Conservation (phyloP, 1,284 basidiomycete species). For the Kwoniella shivajii region DNA sequence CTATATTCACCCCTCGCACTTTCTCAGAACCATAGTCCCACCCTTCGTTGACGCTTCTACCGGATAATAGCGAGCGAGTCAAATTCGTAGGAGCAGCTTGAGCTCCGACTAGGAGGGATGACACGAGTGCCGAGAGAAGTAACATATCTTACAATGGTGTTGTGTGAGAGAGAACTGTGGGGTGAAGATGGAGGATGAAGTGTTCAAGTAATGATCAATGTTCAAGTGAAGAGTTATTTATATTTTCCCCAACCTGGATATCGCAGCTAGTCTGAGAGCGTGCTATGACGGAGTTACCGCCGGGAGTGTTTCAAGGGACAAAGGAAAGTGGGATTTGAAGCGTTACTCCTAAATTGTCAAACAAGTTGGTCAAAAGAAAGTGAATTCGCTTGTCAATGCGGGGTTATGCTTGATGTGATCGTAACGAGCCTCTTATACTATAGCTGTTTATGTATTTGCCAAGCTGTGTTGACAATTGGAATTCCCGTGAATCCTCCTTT, state of each 20-base stretch:
- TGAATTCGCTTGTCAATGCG: too few relatives aligned
- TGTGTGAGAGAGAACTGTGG: background rate
- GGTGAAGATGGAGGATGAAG: background rate
- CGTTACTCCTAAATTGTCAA: too few relatives aligned
- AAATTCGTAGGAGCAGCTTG: constrained; percentile 8
- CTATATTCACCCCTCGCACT: constrained; percentile 54
- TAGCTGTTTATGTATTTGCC: background rate
- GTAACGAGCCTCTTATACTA: background rate
- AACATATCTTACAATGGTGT: constrained; percentile 2
- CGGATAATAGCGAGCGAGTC: background rate
- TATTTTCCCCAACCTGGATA: background rate
- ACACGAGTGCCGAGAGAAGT: constrained; percentile 6
- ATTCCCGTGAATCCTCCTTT: too few relatives aligned
- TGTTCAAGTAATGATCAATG: background rate
- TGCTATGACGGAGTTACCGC: background rate
- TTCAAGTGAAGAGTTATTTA: background rate
- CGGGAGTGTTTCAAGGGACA: constrained; percentile 2
- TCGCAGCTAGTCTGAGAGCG: background rate
- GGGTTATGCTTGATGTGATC: background rate
- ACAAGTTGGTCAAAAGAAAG: too few relatives aligned
- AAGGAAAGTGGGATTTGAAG: constrained; percentile 2
- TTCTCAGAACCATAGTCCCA: constrained; percentile 49
- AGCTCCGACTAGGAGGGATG: constrained; percentile 2
- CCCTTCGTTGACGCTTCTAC: constrained; percentile 42
- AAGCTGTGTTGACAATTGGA: too few relatives aligned